These are phyloP conservation scores for Aspergillus bertholletiae DNA, from an alignment of 495 filamentous ascomycete genomes.

Conservation along the genomic window DNA sequence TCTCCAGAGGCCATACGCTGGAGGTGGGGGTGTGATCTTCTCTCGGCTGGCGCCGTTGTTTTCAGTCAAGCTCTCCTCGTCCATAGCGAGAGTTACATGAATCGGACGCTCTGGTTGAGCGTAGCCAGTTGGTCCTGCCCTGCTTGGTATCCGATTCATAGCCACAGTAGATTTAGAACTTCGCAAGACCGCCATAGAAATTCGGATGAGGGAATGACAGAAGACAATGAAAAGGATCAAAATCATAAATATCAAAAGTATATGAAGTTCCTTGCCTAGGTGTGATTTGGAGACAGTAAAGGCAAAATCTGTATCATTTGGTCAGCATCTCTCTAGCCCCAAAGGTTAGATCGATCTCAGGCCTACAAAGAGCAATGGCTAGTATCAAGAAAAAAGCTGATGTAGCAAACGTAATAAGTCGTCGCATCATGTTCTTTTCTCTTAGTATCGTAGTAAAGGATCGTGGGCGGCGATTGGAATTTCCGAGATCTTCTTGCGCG, in stretches of 20 bases:
- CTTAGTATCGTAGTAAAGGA: constrained; percentile 52
- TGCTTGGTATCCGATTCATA: constrained; percentile 24
- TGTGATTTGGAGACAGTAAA: constrained; percentile 57
- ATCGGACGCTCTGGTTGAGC: constrained; percentile 61
- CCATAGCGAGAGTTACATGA: constrained; percentile 55
- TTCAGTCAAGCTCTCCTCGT: constrained; percentile 53
- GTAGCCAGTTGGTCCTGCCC: constrained; percentile 50
- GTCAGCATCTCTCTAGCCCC: background rate
- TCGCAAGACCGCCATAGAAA: constrained; percentile 59
- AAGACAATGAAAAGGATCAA: constrained; percentile 72
- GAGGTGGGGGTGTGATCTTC: constrained; percentile 58
- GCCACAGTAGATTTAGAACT: constrained; percentile 25
- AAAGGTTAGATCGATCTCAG: background rate
- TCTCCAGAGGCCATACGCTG: constrained; percentile 85
- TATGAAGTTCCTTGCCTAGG: constrained; percentile 60
- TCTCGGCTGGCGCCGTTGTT: constrained; percentile 16
- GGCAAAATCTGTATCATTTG: constrained; percentile 54
- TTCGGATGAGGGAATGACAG: constrained; percentile 69
- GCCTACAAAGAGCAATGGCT: constrained; percentile 58
- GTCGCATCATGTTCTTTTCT: constrained; percentile 48
- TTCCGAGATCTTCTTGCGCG: background rate
- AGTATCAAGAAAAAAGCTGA: constrained; percentile 51
- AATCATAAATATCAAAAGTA: constrained; percentile 73
- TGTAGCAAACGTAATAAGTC: constrained; percentile 56
- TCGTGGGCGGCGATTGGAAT: constrained; percentile 11